Evolutionary conservation across 495 filamentous ascomycete genomes (phyloP).

Genomic region (Cercophora scortea): DNA sequence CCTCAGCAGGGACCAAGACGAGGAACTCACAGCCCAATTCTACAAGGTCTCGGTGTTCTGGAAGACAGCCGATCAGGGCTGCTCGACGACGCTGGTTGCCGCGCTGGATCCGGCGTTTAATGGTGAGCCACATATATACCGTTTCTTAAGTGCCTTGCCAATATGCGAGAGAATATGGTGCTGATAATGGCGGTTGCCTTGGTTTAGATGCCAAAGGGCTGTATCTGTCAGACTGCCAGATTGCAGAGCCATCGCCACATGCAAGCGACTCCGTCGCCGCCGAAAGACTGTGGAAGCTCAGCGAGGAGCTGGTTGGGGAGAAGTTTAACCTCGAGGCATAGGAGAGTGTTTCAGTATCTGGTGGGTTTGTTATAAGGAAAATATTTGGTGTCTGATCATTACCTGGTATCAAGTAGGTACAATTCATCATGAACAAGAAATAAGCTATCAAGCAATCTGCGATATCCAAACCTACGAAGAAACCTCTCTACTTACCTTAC

Average conservation of each 20-base stretch:
- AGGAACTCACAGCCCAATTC: conserved; percentile 28
- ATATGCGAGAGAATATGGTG: neutral
- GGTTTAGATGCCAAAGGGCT: conserved; percentile 27
- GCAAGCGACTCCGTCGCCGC: conserved; percentile 31
- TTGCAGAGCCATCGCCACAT: conserved; percentile 12
- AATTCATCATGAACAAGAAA: no score
- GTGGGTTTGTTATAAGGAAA: no score
- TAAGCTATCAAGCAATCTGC: no score
- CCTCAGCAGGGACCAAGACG: conserved; percentile 33
- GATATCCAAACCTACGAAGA: no score
- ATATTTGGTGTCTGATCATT: no score
- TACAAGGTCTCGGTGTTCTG: conserved; percentile 30
- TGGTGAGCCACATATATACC: conserved; percentile 18
- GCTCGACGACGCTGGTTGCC: conserved; percentile 50
- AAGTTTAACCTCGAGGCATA: conserved; percentile 21
- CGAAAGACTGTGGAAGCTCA: conserved; percentile 42
- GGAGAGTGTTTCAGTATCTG: neutral
- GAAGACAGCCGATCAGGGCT: conserved; percentile 47
- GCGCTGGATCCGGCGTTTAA: conserved; percentile 46
- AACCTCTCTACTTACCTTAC: no score
- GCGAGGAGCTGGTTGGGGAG: conserved; percentile 40
- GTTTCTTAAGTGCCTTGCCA: neutral
- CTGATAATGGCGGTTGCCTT: conserved; percentile 1
- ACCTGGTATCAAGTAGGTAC: no score
- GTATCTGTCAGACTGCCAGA: conserved; percentile 35